phyloP scores from a whole-genome alignment of 1,139 yeast species.

The Debaryomyces singareniensis region DNA sequence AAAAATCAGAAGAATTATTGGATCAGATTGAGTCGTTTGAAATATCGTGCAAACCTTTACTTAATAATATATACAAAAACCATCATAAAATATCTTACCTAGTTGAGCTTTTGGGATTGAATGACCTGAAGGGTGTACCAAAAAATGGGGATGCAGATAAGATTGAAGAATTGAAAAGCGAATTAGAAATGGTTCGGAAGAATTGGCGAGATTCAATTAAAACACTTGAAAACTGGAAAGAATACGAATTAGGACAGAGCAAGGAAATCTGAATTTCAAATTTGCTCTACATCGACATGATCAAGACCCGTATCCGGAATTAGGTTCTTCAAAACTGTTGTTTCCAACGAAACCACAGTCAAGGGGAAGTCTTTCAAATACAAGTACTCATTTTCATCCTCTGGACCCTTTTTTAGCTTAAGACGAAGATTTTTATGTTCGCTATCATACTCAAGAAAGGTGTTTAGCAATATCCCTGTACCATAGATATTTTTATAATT shows the following conservation, averaged over 20 bases:
- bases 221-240: constrained; percentile 44
- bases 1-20: constrained; percentile 8
- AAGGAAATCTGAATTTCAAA: not conserved
- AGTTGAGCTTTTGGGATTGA: constrained; percentile 13
- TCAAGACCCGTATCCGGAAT: not conserved
- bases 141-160: constrained; percentile 8
- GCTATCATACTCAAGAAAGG: constrained; percentile 18
- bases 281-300: not conserved
- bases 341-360: constrained; percentile 23
- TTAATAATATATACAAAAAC: constrained; percentile 22
- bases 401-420: constrained; percentile 11
- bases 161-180: constrained; percentile 25
- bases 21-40: constrained; percentile 37
- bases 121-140: constrained; percentile 4
- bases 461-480: constrained; percentile 26
- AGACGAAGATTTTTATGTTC: constrained; percentile 13
- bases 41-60: constrained; percentile 27
- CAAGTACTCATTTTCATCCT: constrained; percentile 9
- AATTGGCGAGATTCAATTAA: constrained; percentile 42
- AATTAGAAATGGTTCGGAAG: constrained; percentile 28
- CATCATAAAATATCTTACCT: constrained; percentile 21
- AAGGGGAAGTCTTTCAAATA: constrained; percentile 29
- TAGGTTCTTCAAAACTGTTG: constrained; percentile 18
- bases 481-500: constrained; percentile 18
- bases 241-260: constrained; percentile 6